Evolutionary conservation across 352 stramenopile species (phyloP).

Genomic region (Hyaloperonospora brassicae): DNA sequence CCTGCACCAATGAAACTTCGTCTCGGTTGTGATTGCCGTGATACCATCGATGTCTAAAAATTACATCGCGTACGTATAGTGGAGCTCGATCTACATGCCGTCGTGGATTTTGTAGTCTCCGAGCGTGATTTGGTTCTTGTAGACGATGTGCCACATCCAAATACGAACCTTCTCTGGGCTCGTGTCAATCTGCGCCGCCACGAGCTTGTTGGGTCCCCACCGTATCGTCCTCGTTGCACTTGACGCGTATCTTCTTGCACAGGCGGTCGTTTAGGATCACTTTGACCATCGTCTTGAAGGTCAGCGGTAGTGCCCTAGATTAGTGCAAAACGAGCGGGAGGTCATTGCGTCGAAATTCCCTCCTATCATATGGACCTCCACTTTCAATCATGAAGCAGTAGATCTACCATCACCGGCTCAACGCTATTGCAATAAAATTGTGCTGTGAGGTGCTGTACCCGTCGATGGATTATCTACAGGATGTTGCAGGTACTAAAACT

Average conservation of each 20-base stretch:
- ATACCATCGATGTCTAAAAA: too few relatives aligned
- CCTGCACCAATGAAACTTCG: too few relatives aligned
- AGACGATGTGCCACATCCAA: slow-evolving; percentile 99
- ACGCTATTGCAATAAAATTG: slow-evolving; percentile 55
- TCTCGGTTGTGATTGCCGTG: too few relatives aligned
- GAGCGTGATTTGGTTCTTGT: slow-evolving; percentile 98
- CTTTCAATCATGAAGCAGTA: slow-evolving; percentile 31
- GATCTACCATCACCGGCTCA: slow-evolving; percentile 45
- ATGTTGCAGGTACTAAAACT: neutral
- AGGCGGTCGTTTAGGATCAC: slow-evolving; percentile 98
- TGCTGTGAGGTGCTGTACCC: slow-evolving; percentile 46
- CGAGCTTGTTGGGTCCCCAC: slow-evolving; percentile 99
- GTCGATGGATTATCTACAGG: neutral
- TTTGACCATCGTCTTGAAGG: slow-evolving; percentile 87
- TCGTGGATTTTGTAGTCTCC: slow-evolving; percentile 98
- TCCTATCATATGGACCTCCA: slow-evolving; percentile 4
- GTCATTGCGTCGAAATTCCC: neutral
- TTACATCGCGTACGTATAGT: slow-evolving; percentile 93
- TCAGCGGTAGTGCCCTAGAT: neutral
- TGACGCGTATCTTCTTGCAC: slow-evolving; percentile 97
- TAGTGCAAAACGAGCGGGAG: neutral
- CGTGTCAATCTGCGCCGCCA: slow-evolving; percentile 95
- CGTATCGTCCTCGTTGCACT: slow-evolving; percentile 99
- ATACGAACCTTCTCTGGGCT: slow-evolving; percentile 98
- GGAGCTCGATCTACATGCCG: slow-evolving; percentile 99